Evolutionary conservation across 208 protist species (phyloP), one percentile per base, ranked within the genome.

Genomic region (Crithidia fasciculata): DNA sequence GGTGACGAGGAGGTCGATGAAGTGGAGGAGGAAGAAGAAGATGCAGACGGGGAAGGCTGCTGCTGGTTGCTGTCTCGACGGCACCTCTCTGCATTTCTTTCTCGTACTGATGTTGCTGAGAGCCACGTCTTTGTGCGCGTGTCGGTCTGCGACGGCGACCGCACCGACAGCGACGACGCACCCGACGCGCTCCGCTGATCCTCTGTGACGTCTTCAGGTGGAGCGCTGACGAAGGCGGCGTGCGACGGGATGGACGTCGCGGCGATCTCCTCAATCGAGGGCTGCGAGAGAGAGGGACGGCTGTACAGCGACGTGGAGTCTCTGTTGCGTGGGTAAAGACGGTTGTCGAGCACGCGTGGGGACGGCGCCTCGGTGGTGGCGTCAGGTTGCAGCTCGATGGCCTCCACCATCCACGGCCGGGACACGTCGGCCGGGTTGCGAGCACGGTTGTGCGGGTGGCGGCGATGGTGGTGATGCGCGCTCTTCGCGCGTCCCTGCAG

Each of bases 321-420:
- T 15, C 47, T 44, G 5, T 10, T 4, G 0, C 12, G 8, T 4
- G 63, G 36, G 44, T 40, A 19, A 1, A 80, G 37, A 4, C 74
- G 74, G 47, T 80, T 72, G 74, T 74, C 54, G 44, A 70, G 52
- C 47, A 80, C 68, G 40, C 74, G 74, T 18, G 68, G 68, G 37
- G 74, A 80, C 36, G 74, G 57, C 39, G 74, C 53, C 55, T 80
- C 52, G 5, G 41, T 41, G 0, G 54, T 45, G 37, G n/a, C 15
- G 9, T 45, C 5, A 19, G 58, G 15, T 40, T 53, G 16, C 7
- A 64, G 2, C 13, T 66, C 28, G 47, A 54, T 28, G 39, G 9
- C 49, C 9, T 59, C 62, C 7, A 59, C 47, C 50, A 40, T 10
- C 54, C 62, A 44, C 59, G 67, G 76, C 47, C 56, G 70, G 18